A percentile compares a stretch with the other conserved stretches of the same genome.
Evolutionary conservation across 1,284 basidiomycete species (phyloP).

Genomic region (Malassezia nana): DNA sequence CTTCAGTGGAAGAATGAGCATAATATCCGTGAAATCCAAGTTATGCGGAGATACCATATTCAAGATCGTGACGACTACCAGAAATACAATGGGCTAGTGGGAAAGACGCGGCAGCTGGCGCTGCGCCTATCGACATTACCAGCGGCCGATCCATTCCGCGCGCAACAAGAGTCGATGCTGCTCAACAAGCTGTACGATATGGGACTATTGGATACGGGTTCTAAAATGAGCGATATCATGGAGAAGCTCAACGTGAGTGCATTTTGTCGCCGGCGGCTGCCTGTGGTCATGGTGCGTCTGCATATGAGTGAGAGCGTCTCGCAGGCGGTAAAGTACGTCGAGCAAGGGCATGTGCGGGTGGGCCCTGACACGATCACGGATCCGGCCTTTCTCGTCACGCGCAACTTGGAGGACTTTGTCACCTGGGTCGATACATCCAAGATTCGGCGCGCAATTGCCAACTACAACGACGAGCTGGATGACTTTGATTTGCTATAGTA

Average conservation of each 20-base stretch:
- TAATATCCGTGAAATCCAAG: slow-evolving; percentile 78
- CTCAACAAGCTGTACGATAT: slow-evolving; percentile 95
- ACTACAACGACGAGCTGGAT: slow-evolving; percentile 78
- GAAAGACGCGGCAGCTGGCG: slow-evolving; percentile 71
- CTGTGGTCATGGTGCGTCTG: slow-evolving; percentile 80
- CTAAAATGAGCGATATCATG: slow-evolving; percentile 54
- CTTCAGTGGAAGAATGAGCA: slow-evolving; percentile 92
- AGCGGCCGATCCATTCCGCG: slow-evolving; percentile 75
- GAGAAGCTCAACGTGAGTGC: slow-evolving; percentile 77
- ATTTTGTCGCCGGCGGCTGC: slow-evolving; percentile 80
- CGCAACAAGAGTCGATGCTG: slow-evolving; percentile 72
- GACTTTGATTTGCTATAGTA: slow-evolving; percentile 42
- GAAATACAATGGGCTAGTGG: slow-evolving; percentile 96
- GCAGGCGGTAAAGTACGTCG: slow-evolving; percentile 92
- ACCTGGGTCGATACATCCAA: slow-evolving; percentile 98
- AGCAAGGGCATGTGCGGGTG: slow-evolving; percentile 94
- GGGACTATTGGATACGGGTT: slow-evolving; percentile 67
- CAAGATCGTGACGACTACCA: slow-evolving; percentile 73
- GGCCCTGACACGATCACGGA: slow-evolving; percentile 93
- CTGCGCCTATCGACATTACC: slow-evolving; percentile 81
- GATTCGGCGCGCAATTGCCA: slow-evolving; percentile 87
- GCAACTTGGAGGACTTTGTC: slow-evolving; percentile 95
- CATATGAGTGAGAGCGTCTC: slow-evolving; percentile 96
- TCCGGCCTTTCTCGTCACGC: slow-evolving; percentile 87
- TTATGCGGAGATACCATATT: slow-evolving; percentile 83